Base-by-base conservation (phyloP, 2,329 filamentous ascomycete genomes). In the Alternaria incomplexa region DNA sequence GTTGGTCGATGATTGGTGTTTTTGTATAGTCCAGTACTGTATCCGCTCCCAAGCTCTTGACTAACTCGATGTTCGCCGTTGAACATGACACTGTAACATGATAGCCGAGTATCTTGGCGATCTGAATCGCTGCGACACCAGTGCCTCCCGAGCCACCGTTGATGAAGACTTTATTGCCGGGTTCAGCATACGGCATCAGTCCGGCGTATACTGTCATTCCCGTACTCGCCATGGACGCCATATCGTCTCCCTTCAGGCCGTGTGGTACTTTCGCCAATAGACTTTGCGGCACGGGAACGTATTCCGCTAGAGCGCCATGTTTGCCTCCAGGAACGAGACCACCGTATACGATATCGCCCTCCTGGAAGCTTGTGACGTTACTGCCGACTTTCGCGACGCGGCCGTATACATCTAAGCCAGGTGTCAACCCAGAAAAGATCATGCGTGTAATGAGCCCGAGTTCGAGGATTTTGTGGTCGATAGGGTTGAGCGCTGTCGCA, bases 81-180 rank as follows among this genome's bases (percentile, higher is more conserved):
- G 87, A 89, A 69, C 88, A 90, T 3, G 83, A 84, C 6, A 81
- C 80, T 2, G 84, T 86, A 26, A 90, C 88, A 60, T 84, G 77
- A 67, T 84, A 87, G 0, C 87, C 88, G 3, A 86, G 69, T 0
- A 79, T 79, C 72, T 89, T 89, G 5, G 87, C 88, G 53, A 90
- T 83, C 71, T 90, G 88, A 58, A 90, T 86, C 0, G 81, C 85
- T 56, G 84, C 88, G 0, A 83, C 82, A 1, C 89, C 89, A 3
- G 81, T 83, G 0, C 88, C 88, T 22, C 88, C 88, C 9, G 83
- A 86, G 0, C 87, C 87, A 20, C 87, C 88, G 67, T 90, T 89
- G 72, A 90, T 83, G 68, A 90, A 85, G 11, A 90, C 81, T 67
- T 82, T 84, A 47, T 84, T 80, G 25, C 78, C 78, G 3, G 53